phyloP scores from a whole-genome alignment of 768 basidiomycete species.

The Ramaria rubella region DNA sequence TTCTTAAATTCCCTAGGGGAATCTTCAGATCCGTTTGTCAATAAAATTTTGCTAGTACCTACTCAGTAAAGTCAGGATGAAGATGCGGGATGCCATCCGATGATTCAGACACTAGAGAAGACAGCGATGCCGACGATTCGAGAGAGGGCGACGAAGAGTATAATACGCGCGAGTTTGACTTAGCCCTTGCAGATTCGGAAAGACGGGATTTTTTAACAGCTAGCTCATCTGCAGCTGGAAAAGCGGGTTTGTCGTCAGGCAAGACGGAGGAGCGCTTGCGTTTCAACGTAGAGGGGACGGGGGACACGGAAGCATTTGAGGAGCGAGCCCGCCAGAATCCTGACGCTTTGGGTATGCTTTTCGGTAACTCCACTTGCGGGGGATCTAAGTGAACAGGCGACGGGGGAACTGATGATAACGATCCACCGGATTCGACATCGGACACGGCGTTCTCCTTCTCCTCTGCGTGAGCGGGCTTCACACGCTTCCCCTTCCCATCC shows the following conservation, averaged over 20 bases:
- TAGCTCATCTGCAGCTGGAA: neutral
- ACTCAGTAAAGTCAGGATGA: neutral
- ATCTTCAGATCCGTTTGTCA: no score
- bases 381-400: neutral
- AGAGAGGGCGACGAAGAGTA: neutral
- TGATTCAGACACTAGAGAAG: neutral
- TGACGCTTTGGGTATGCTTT: neutral
- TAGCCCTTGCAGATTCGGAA: neutral
- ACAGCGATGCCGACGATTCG: neutral
- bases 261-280: slow-evolving; percentile 1
- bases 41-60: no score
- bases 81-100: neutral
- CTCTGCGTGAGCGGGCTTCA: neutral
- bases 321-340: slow-evolving; percentile 8
- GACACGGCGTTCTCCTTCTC: slow-evolving; percentile 8
- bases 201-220: neutral
- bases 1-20: no score
- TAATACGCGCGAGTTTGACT: neutral
- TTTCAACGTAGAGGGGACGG: neutral
- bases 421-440: neutral
- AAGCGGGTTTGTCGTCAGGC: neutral
- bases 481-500: neutral
- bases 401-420: neutral
- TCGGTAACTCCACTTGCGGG: neutral
- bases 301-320: neutral